Base-by-base conservation (phyloP, 1,284 basidiomycete genomes). In the Ceratobasidium sp. region DNA sequence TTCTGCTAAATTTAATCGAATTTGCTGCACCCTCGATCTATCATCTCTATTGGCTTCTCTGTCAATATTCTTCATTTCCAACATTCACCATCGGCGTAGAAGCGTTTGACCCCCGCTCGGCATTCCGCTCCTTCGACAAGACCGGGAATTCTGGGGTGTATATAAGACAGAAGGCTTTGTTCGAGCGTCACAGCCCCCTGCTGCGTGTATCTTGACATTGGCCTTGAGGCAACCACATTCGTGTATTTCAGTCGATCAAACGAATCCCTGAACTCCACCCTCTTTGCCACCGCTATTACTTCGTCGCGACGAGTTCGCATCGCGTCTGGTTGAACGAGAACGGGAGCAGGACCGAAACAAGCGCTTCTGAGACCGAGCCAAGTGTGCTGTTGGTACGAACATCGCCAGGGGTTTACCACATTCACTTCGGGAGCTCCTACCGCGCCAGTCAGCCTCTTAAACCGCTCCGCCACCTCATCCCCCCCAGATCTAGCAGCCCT, bases 171-270 rank as follows among this genome's bases (percentile, higher is more conserved):
- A 23, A 21, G 23, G 11, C 33, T 36, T 36, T 36, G 33, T 36
- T 5, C 33, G 5, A 36, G 33, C 5, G 33, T 29, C 59, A 54
- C 60, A 64, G 60, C 60, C 50, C 39, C 27, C 42, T 11, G 11
- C 33, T 36, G 33, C 33, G 33, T 36, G 33, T 36, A 27, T 29
- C 19, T n/a, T 33, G 25, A 25, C 60, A 41, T 29, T 39, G 50
- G 50, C 60, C 60, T 64, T 64, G 60, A 53, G 60, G 60, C 49
- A 54, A 8, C 29, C 11, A 36, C 33, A 36, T 36, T 36, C 5
- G 33, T 36, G 33, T 27, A 21, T 60, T 46, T 49, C 30, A 46
- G 42, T 30, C 57, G 23, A 49, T 36, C 42, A 19, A 19, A 30
- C 27, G 16, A 36, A 49, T 33, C 46, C 7, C 2, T 30, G 27